Evolutionary conservation across 192 early-diverging fungal genomes (phyloP).

Genomic region (Coemansia nantahalensis): DNA sequence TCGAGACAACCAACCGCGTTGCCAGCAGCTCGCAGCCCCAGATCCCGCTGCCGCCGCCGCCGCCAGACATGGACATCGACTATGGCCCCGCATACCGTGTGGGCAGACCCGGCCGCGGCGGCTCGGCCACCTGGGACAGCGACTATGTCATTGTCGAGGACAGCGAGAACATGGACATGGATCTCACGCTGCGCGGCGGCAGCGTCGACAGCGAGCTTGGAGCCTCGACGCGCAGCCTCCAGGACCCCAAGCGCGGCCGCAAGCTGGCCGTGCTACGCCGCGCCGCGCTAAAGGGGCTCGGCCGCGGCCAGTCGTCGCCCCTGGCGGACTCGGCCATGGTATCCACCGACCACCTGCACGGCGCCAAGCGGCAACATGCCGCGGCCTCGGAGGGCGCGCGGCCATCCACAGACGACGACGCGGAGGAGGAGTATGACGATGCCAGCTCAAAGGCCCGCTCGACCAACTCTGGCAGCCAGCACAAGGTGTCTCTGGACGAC

Average conservation of each 20-base stretch:
- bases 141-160: conserved; percentile 51
- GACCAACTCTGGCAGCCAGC: conserved; percentile 3
- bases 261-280: conserved; percentile 30
- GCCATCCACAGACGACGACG: conserved; percentile 52
- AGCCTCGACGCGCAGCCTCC: conserved; percentile 6
- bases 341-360: not conserved
- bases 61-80: conserved; percentile 33
- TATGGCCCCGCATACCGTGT: not conserved
- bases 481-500: conserved; percentile 51
- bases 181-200: conserved; percentile 26
- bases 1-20: conserved; percentile 20
- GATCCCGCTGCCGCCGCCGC: conserved; percentile 22
- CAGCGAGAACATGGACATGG: conserved; percentile 20
- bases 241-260: conserved; percentile 31
- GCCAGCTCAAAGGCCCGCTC: conserved; percentile 57
- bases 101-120: not conserved
- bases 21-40: conserved; percentile 16
- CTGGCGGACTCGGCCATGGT: not conserved
- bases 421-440: conserved; percentile 57
- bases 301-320: not conserved
- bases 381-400: conserved; percentile 56
- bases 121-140: conserved; percentile 18
- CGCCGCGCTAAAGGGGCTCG: conserved; percentile 34
- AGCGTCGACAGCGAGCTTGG: conserved; percentile 35
- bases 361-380: conserved; percentile 6